phyloP scores from a whole-genome alignment of 441 rosid genomes.

The Bruguiera hainesii region DNA sequence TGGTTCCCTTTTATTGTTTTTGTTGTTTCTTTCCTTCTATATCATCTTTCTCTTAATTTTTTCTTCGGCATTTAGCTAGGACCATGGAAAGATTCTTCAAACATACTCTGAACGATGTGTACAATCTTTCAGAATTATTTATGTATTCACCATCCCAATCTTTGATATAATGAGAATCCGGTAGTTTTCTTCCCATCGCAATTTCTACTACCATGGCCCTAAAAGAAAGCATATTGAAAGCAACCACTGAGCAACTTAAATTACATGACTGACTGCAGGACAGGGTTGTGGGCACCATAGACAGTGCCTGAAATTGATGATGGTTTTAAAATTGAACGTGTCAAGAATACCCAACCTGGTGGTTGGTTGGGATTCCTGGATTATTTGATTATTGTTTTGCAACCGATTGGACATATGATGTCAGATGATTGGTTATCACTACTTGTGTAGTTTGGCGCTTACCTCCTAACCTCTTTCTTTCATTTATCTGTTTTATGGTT shows the following conservation, averaged over 20 bases:
- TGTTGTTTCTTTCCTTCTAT: neutral
- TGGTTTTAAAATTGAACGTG: constrained; percentile 13
- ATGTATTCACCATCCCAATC: too few species aligned
- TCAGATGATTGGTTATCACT: neutral
- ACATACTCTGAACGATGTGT: too few species aligned
- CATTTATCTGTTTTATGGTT: neutral
- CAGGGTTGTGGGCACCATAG: constrained; percentile 7
- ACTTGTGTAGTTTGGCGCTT: constrained; percentile 1
- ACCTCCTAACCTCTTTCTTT: neutral
- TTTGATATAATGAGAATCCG: too few species aligned
- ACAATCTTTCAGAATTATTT: too few species aligned
- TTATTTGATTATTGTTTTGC: constrained; percentile 9
- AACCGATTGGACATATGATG: neutral
- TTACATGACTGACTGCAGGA: neutral
- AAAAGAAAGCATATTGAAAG: neutral
- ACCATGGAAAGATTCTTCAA: too few species aligned
- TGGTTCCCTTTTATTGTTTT: constrained; percentile 12
- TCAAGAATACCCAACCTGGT: constrained; percentile 1
- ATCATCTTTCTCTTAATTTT: too few species aligned
- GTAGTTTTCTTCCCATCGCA: too few species aligned
- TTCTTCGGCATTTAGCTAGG: too few species aligned
- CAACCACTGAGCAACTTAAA: neutral
- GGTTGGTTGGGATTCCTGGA: constrained; percentile 11
- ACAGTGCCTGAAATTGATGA: constrained; percentile 1
- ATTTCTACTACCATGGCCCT: too few species aligned